Conservation (phyloP, 2,329 filamentous ascomycete species). For the Volutella citrinella region DNA sequence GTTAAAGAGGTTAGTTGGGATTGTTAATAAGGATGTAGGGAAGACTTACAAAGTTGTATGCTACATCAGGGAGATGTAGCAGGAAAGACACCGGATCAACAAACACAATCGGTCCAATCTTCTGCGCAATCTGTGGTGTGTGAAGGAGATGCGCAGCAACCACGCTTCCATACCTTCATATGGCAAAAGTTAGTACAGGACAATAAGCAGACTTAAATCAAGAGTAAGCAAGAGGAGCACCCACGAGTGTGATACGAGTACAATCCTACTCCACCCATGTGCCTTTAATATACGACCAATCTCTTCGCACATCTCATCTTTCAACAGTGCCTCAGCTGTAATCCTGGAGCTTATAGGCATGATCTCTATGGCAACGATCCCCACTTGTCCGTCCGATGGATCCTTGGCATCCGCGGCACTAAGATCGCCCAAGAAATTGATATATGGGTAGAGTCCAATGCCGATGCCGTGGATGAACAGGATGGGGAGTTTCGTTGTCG, state of each 20-base stretch:
- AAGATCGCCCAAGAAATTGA: conserved; percentile 51
- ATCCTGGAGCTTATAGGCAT: conserved; percentile 58
- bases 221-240: conserved; percentile 11
- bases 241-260: conserved; percentile 49
- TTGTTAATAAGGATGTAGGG: neutral
- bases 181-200: conserved; percentile 3
- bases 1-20: conserved; percentile 9
- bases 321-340: conserved; percentile 44
- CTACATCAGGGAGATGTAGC: conserved; percentile 59
- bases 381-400: conserved; percentile 45
- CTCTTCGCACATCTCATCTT: conserved; percentile 48
- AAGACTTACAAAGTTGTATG: conserved; percentile 53
- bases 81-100: conserved; percentile 60
- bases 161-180: conserved; percentile 48
- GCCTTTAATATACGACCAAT: conserved; percentile 48
- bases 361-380: conserved; percentile 57
- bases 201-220: too few species aligned
- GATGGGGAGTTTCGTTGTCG: conserved; percentile 52
- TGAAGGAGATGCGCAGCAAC: conserved; percentile 55
- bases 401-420: conserved; percentile 33
- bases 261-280: conserved; percentile 50
- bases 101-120: conserved; percentile 49
- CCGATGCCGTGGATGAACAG: conserved; percentile 65
- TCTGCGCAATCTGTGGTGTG: conserved; percentile 24
- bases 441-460: conserved; percentile 50